phyloP scores from a whole-genome alignment of 1,139 yeast genomes.

The Tardiomyces digboiensis region DNA sequence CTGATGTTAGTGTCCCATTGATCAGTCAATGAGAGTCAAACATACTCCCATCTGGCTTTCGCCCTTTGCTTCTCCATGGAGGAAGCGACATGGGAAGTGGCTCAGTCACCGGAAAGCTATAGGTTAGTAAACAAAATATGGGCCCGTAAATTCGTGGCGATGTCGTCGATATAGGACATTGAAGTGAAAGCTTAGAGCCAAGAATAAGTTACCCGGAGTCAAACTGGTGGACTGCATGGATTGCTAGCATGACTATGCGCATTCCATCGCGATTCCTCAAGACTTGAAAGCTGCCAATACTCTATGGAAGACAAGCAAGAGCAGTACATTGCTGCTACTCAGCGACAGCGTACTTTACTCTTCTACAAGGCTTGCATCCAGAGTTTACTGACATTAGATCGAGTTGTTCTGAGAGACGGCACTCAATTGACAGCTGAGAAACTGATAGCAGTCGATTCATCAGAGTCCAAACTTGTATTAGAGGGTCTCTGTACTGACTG shows the following conservation, averaged over 20 bases:
- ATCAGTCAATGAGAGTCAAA: not conserved
- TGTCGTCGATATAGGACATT: too few species aligned
- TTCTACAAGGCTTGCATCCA: constrained; percentile 8
- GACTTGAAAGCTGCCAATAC: too few species aligned
- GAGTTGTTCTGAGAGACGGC: constrained; percentile 8
- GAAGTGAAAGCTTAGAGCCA: too few species aligned
- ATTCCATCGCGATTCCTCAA: too few species aligned
- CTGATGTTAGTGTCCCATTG: not conserved
- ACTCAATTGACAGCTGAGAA: constrained; percentile 7
- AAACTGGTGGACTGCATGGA: too few species aligned
- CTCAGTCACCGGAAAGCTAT: not conserved
- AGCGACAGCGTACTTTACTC: constrained; percentile 12
- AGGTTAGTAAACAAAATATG: not conserved
- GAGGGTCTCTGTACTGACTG: constrained; percentile 15
- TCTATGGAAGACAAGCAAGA: too few species aligned
- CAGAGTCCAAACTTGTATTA: constrained; percentile 17
- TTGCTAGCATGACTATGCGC: too few species aligned
- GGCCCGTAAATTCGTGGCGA: too few species aligned
- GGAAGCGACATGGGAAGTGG: constrained; percentile 15
- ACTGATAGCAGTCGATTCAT: constrained; percentile 16
- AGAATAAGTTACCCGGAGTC: too few species aligned
- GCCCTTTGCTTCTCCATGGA: constrained; percentile 15
- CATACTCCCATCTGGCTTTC: not conserved
- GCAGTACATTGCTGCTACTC: constrained; percentile 8
- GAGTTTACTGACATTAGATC: constrained; percentile 1